Conservation (phyloP, 768 basidiomycete species). For the Calocybe gangraenosa region DNA sequence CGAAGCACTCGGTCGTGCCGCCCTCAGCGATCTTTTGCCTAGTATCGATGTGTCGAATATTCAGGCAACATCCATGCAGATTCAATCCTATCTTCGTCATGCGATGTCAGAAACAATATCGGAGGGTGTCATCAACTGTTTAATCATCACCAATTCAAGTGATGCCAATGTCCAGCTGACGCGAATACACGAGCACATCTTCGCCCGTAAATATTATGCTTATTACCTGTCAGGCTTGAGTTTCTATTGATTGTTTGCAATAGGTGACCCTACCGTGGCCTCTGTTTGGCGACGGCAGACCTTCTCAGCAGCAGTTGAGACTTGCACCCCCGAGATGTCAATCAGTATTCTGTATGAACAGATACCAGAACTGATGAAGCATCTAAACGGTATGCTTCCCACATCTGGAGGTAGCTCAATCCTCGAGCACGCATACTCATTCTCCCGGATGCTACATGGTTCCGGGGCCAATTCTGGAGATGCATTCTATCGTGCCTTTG, state of each 20-base stretch:
- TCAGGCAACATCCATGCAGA: constrained; percentile 59
- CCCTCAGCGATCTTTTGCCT: constrained; percentile 54
- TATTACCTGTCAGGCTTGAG: constrained; percentile 1
- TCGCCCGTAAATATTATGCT: constrained; percentile 56
- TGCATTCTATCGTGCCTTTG: constrained; percentile 83
- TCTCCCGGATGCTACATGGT: constrained; percentile 85
- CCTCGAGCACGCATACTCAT: constrained; percentile 70
- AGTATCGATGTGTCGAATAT: constrained; percentile 41
- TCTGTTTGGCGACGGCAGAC: constrained; percentile 89
- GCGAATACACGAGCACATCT: constrained; percentile 85
- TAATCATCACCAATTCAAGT: constrained; percentile 80
- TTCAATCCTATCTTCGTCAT: constrained; percentile 78
- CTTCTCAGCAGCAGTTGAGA: constrained; percentile 81
- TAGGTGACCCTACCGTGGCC: constrained; percentile 86
- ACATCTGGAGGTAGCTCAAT: constrained; percentile 48
- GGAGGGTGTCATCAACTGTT: constrained; percentile 78
- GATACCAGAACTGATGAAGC: constrained; percentile 57
- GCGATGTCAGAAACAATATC: constrained; percentile 74
- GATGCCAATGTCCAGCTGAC: constrained; percentile 84
- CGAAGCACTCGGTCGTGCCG: constrained; percentile 50
- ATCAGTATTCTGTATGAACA: constrained; percentile 65
- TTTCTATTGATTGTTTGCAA: background rate
- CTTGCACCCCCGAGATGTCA: constrained; percentile 69
- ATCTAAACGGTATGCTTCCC: constrained; percentile 43
- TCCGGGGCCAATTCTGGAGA: constrained; percentile 58